Evolutionary conservation across 306 rosid species (phyloP).

Genomic region (Comarum palustre): DNA sequence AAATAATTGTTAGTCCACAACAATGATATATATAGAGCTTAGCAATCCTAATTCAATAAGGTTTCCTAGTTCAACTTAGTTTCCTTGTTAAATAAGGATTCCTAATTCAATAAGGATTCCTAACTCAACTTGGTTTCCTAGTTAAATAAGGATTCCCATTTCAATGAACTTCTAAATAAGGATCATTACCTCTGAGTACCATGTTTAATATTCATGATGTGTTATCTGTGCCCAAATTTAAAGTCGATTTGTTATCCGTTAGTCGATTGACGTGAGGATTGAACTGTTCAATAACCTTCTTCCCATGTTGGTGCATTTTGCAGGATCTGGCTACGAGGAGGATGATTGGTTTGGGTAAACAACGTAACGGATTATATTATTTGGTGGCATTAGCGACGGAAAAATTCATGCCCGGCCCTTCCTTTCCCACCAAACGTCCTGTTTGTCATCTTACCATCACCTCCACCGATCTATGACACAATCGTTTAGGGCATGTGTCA

Average conservation of each 20-base stretch:
- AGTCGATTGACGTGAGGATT: not conserved
- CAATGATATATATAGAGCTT: too few relatives aligned
- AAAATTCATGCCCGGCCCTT: fast-evolving
- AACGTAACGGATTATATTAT: not conserved
- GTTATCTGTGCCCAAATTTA: not conserved
- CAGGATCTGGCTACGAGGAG: not conserved
- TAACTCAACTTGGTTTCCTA: too few relatives aligned
- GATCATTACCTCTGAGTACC: not conserved
- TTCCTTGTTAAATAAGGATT: too few relatives aligned
- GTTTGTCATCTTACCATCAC: not conserved
- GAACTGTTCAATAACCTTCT: not conserved
- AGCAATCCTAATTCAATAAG: too few relatives aligned
- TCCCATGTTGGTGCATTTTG: slow-evolving; percentile 8
- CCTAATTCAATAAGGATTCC: too few relatives aligned
- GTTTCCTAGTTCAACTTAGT: too few relatives aligned
- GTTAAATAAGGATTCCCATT: too few relatives aligned
- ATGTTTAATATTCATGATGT: not conserved
- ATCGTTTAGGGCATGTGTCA: not conserved
- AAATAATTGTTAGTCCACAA: too few relatives aligned
- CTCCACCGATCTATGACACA: not conserved
- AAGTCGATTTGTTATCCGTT: not conserved
- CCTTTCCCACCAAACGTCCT: not conserved
- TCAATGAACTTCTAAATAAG: too few relatives aligned
- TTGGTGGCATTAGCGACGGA: not conserved
- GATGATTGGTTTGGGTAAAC: slow-evolving; percentile 12